Evolutionary conservation across 2,329 filamentous ascomycete genomes (phyloP).

Genomic region (Penicillium digitatum): DNA sequence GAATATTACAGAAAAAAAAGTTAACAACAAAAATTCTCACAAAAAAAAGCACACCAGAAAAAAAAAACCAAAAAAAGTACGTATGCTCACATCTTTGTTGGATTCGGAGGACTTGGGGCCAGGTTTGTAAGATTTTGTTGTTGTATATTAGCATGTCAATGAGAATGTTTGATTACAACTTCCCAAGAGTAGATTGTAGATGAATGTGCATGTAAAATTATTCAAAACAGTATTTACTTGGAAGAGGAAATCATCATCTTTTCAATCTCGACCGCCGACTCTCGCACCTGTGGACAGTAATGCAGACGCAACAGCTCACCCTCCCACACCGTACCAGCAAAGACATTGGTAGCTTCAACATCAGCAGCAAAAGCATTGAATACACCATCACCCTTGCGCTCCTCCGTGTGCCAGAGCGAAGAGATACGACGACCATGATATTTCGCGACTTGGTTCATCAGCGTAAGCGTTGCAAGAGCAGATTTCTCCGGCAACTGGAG

Average conservation of each 20-base stretch:
- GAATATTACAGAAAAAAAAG: background rate
- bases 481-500: slow-evolving; percentile 91
- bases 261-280: slow-evolving; percentile 66
- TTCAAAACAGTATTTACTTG: slow-evolving; percentile 23
- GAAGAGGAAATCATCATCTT: slow-evolving; percentile 52
- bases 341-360: slow-evolving; percentile 84
- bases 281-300: slow-evolving; percentile 80
- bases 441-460: slow-evolving; percentile 74
- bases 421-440: slow-evolving; percentile 77
- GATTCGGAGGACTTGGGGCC: background rate
- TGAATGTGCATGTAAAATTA: slow-evolving; percentile 10
- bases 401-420: slow-evolving; percentile 91
- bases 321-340: slow-evolving; percentile 88
- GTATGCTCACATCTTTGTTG: background rate
- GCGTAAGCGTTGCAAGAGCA: slow-evolving; percentile 69
- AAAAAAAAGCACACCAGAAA: background rate
- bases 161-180: slow-evolving; percentile 1
- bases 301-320: slow-evolving; percentile 80
- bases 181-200: background rate
- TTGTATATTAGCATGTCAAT: background rate
- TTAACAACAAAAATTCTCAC: background rate
- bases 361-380: slow-evolving; percentile 70
- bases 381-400: slow-evolving; percentile 82
- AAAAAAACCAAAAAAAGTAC: background rate
- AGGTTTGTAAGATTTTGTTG: background rate